Evolutionary conservation across 2,329 filamentous ascomycete species (phyloP).

Genomic region (Diaporthe longicolla): DNA sequence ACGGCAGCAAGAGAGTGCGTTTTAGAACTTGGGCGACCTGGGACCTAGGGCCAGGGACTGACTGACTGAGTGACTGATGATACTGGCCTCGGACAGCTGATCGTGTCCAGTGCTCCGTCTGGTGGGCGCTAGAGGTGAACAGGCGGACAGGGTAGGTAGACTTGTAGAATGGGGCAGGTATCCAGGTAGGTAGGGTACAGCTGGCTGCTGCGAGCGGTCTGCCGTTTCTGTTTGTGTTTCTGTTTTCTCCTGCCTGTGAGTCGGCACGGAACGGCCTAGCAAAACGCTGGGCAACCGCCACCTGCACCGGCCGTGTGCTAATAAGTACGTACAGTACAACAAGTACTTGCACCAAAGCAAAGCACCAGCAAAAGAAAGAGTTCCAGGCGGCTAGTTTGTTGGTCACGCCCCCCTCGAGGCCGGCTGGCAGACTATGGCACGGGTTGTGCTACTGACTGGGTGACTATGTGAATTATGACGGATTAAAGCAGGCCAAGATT

Average conservation of each 20-base stretch:
- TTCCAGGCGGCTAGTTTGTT: not conserved
- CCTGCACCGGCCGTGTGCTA: not conserved
- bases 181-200: too few relatives aligned
- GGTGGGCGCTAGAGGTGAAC: constrained; percentile 8
- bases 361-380: not conserved
- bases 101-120: constrained; percentile 6
- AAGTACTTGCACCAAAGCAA: not conserved
- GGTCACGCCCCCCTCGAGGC: constrained; percentile 12
- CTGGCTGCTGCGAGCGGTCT: not conserved
- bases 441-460: constrained; percentile 10
- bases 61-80: not conserved
- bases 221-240: constrained; percentile 21
- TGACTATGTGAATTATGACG: constrained; percentile 22
- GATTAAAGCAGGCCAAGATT: constrained; percentile 32
- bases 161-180: too few relatives aligned
- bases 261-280: not conserved
- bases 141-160: not conserved
- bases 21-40: not conserved
- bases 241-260: not conserved
- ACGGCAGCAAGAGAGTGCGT: not conserved
- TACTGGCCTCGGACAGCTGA: constrained; percentile 17
- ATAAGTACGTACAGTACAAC: not conserved
- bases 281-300: constrained; percentile 5
- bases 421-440: constrained; percentile 27
- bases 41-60: not conserved